Evolutionary conservation across 169 alveolate genomes (phyloP), one percentile per base, ranked within the genome.

Genomic region (Plasmodium ovale): DNA sequence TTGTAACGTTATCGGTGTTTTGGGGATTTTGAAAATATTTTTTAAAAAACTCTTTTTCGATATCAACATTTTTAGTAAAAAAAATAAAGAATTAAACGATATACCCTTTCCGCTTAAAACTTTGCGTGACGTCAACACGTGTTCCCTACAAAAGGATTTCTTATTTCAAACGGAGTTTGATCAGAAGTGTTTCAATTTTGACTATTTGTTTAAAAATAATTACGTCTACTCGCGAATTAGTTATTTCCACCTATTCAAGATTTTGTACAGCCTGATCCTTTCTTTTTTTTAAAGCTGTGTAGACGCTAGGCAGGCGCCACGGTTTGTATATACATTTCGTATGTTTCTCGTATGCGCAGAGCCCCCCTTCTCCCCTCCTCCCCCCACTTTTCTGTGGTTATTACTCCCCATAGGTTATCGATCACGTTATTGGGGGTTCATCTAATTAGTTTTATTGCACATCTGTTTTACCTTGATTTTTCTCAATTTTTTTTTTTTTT

Each of bases 1-100:
- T 19, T 85, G 91, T 72, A 85, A 85, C 31, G 91, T 62, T 56
- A 56, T 85, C 25, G 91, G 91, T 0, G 44, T 85, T 53, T 44
- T 85, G 25, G 74, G 91, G 21, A 67, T 85, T 54, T 39, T 85
- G 6, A 68, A 68, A 68, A 85, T 85, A 14, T 68, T 85, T 25
- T 85, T 85, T 59, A 85, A 85, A 49, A 85, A 85, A 51, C 1
- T 65, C 25, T 74, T 74, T 49, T 60, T 59, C 29, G 88, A 74
- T 14, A 39, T 82, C 5, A 82, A 39, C 51, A 14, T 19, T 21
- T 65, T 82, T 42, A 33, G 10, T 31, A 37, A 37, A 27, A 33
- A 51, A 27, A 65, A 53, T 12, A 44, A 9, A 39, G 29, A 31
- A n/a, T 14, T 60, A 16, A 49, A 71, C n/a, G 29, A 9, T 12